Evolutionary conservation across 129 eudicot genomes (phyloP).

Genomic region (Oenanthe sinensis): DNA sequence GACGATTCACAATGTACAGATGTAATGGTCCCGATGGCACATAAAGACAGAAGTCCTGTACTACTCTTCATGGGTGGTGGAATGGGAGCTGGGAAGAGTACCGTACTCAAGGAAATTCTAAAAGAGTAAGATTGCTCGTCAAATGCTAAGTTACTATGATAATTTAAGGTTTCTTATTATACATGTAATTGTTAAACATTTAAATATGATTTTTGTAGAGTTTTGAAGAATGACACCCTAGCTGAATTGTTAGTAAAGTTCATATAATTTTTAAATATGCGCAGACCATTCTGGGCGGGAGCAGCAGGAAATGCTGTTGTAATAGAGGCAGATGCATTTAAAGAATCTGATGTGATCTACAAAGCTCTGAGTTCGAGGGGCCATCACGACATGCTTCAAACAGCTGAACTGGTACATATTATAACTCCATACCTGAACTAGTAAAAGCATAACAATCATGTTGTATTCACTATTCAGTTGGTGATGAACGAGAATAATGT

Average conservation of each 20-base stretch:
- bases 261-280: slow-evolving; percentile 7
- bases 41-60: slow-evolving; percentile 89
- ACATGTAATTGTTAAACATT: neutral
- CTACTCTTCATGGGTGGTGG: slow-evolving; percentile 99
- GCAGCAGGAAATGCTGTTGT: slow-evolving; percentile 89
- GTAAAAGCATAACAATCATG: neutral
- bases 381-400: slow-evolving; percentile 96
- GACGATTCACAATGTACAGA: slow-evolving; percentile 90
- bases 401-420: slow-evolving; percentile 71
- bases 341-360: slow-evolving; percentile 87
- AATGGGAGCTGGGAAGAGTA: slow-evolving; percentile 99
- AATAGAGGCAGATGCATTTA: slow-evolving; percentile 96
- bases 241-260: neutral
- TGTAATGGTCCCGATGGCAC: slow-evolving; percentile 97
- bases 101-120: slow-evolving; percentile 87
- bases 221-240: neutral
- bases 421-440: slow-evolving; percentile 4
- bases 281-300: slow-evolving; percentile 96
- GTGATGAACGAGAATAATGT: neutral
- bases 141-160: neutral
- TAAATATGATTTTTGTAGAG: neutral
- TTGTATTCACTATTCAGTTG: neutral
- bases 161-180: neutral
- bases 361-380: slow-evolving; percentile 80
- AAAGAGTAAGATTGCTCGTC: slow-evolving; percentile 56